phyloP scores from a whole-genome alignment of 805 yeast species.

The Metschnikowia corniflorae region DNA sequence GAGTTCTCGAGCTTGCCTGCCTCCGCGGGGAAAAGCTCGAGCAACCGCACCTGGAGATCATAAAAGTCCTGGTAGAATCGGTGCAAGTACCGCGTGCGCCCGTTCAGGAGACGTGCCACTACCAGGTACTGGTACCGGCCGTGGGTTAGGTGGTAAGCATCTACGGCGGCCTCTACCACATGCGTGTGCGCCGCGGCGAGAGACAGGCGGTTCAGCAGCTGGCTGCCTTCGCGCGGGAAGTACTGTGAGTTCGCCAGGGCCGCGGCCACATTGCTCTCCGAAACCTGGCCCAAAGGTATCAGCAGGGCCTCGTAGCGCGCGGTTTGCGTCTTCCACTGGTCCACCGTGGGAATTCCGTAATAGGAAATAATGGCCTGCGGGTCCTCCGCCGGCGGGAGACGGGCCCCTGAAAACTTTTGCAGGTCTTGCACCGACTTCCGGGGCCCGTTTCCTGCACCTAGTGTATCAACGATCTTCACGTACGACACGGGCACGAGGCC shows the following conservation, averaged over 20 bases:
- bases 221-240: constrained; percentile 25
- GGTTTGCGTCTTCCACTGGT: constrained; percentile 89
- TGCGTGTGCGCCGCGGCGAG: constrained; percentile 30
- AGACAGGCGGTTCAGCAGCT: constrained; percentile 28
- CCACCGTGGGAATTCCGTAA: constrained; percentile 84
- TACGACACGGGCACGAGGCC: constrained; percentile 92
- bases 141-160: constrained; percentile 72
- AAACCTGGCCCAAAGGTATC: constrained; percentile 59
- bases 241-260: constrained; percentile 38
- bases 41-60: constrained; percentile 80
- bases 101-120: constrained; percentile 61
- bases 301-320: constrained; percentile 91
- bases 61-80: constrained; percentile 94
- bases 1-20: constrained; percentile 82
- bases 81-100: constrained; percentile 67
- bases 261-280: constrained; percentile 27
- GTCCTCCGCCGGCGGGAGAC: constrained; percentile 39
- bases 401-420: constrained; percentile 22
- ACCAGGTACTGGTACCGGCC: constrained; percentile 89
- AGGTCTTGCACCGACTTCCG: constrained; percentile 42
- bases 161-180: constrained; percentile 69
- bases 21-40: constrained; percentile 84
- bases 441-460: constrained; percentile 21
- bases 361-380: constrained; percentile 49
- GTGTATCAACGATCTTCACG: constrained; percentile 79